Conservation (phyloP, 106 monocot genomes). For the Apostasia ramifera region DNA sequence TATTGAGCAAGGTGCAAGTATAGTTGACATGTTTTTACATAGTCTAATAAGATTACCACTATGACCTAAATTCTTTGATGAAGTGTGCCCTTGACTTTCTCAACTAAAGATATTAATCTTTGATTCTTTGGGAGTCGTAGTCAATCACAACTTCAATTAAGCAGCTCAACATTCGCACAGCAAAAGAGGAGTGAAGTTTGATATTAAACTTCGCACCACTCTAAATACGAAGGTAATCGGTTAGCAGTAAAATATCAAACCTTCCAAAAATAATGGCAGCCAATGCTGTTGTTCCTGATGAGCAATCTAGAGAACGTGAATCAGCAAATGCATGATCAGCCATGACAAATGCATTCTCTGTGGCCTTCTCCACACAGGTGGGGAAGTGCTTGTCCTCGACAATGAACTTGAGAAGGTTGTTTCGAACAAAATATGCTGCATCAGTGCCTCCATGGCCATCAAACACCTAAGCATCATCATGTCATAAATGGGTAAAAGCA, state of each 20-base stretch:
- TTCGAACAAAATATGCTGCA: slow-evolving; percentile 59
- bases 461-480: slow-evolving; percentile 43
- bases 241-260: slow-evolving; percentile 12
- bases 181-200: neutral
- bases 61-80: too few relatives aligned
- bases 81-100: too few relatives aligned
- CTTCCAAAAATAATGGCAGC: slow-evolving; percentile 68
- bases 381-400: slow-evolving; percentile 56
- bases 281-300: slow-evolving; percentile 70
- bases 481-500: neutral
- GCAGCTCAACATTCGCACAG: too few relatives aligned
- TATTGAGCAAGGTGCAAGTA: too few relatives aligned
- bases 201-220: too few relatives aligned
- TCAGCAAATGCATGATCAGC: slow-evolving; percentile 73
- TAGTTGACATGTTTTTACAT: too few relatives aligned
- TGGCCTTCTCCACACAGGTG: slow-evolving; percentile 39
- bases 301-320: slow-evolving; percentile 36
- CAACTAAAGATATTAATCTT: too few relatives aligned
- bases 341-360: slow-evolving; percentile 57
- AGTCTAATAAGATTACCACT: too few relatives aligned
- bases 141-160: too few relatives aligned
- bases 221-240: neutral
- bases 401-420: slow-evolving; percentile 55
- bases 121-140: too few relatives aligned
- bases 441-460: slow-evolving; percentile 83